Conservation (phyloP, 345 rosid species). For the Brassica carinata region DNA sequence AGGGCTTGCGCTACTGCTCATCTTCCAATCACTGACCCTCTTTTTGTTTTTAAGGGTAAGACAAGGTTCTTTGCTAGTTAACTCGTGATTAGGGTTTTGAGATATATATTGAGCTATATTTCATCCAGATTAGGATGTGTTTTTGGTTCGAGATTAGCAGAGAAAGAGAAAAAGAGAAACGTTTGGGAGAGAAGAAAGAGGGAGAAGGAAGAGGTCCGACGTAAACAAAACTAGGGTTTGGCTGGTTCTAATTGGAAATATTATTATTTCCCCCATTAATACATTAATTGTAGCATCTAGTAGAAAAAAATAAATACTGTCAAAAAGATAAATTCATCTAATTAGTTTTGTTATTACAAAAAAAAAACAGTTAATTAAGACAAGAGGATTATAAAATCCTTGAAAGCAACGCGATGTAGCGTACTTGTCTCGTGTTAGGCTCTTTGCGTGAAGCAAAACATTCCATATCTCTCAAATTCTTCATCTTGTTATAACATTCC, state of each 20-base stretch:
- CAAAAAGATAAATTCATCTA: not conserved
- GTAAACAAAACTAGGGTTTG: conserved; percentile 40
- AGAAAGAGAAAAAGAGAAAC: not conserved
- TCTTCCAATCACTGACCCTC: conserved; percentile 6
- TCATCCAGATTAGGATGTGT: conserved; percentile 6
- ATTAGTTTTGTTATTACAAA: conserved; percentile 21
- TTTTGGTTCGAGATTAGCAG: not conserved
- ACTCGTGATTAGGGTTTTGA: conserved; percentile 29
- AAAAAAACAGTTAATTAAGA: conserved; percentile 11
- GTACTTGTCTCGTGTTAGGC: conserved; percentile 65
- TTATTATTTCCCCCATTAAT: conserved; percentile 4
- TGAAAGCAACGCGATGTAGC: conserved; percentile 92
- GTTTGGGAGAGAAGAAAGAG: conserved; percentile 24
- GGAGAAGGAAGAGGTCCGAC: conserved; percentile 30
- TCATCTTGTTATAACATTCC: not conserved
- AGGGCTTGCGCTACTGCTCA: conserved; percentile 43
- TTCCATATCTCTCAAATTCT: conserved; percentile 53
- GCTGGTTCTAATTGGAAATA: conserved; percentile 26
- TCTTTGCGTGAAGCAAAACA: conserved; percentile 99
- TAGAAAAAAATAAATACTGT: conserved; percentile 5
- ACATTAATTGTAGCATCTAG: conserved; percentile 2
- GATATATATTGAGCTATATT: not conserved
- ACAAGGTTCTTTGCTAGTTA: not conserved
- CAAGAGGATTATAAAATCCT: conserved; percentile 10
- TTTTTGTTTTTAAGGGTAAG: not conserved